A percentile compares a stretch with the other conserved stretches of the same genome.
Evolutionary conservation across 73 alveolate genomes (phyloP).

Genomic region (Blepharisma stoltei): DNA sequence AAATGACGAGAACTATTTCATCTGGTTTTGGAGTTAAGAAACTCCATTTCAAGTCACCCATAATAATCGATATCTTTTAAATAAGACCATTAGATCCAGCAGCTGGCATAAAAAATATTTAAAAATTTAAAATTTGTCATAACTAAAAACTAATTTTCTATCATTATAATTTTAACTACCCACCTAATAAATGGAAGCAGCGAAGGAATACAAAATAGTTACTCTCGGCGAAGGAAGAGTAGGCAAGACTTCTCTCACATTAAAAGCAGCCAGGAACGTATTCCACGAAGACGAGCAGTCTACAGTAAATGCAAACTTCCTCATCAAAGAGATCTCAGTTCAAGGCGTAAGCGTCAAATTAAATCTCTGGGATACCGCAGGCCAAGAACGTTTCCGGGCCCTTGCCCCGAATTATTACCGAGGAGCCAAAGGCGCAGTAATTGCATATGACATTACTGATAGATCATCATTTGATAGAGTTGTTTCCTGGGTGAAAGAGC

Average conservation of each 20-base stretch:
- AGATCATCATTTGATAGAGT: slow-evolving; percentile 62
- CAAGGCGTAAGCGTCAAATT: neutral
- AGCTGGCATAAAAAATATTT: too few relatives aligned
- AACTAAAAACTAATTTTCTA: too few relatives aligned
- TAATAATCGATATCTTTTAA: too few relatives aligned
- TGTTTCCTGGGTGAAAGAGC: neutral
- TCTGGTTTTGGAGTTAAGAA: too few relatives aligned
- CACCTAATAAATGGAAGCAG: too few relatives aligned
- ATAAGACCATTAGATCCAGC: too few relatives aligned
- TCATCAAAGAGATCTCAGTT: slow-evolving; percentile 55
- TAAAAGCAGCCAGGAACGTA: slow-evolving; percentile 62
- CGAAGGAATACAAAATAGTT: slow-evolving; percentile 41
- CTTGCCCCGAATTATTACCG: slow-evolving; percentile 66
- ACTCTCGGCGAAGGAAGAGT: slow-evolving; percentile 80
- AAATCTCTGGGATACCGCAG: slow-evolving; percentile 75
- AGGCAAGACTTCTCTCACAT: slow-evolving; percentile 80
- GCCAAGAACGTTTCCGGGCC: slow-evolving; percentile 82
- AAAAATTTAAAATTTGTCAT: too few relatives aligned
- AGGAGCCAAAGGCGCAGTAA: slow-evolving; percentile 76
- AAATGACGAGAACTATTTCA: too few relatives aligned
- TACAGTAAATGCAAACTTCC: slow-evolving; percentile 72
- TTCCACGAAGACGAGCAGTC: slow-evolving; percentile 72
- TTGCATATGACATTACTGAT: slow-evolving; percentile 84
- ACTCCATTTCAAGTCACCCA: too few relatives aligned
- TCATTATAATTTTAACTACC: too few relatives aligned